phyloP scores from a whole-genome alignment of 345 rosid species.

The Aurinia saxatilis region DNA sequence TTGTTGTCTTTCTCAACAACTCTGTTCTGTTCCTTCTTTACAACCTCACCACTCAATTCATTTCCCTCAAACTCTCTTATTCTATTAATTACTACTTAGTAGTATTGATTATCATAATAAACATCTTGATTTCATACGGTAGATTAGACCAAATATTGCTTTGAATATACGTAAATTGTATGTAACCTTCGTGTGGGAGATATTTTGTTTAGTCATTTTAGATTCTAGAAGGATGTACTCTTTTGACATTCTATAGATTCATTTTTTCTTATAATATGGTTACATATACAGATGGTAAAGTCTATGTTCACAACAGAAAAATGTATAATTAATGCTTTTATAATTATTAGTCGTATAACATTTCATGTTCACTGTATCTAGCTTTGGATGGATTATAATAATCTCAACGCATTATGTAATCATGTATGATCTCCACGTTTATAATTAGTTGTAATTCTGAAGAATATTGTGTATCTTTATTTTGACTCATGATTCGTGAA shows the following conservation, averaged over 20 bases:
- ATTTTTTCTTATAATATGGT: not conserved
- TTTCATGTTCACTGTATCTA: not conserved
- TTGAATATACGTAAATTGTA: not conserved
- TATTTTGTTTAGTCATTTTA: not conserved
- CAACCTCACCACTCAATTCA: conserved; percentile 24
- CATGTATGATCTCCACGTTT: conserved; percentile 12
- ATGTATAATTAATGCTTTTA: not conserved
- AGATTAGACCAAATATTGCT: conserved; percentile 2
- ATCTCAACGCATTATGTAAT: too few species aligned
- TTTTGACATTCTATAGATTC: conserved; percentile 5
- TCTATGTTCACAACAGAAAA: not conserved
- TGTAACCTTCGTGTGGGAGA: not conserved
- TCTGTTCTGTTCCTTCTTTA: conserved; percentile 16
- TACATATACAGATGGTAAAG: not conserved
- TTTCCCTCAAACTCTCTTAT: not conserved
- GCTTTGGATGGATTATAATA: not conserved
- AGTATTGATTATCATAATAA: not conserved
- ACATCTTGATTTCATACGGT: not conserved
- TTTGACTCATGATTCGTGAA: conserved; percentile 13
- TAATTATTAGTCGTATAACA: not conserved
- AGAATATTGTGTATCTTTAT: conserved; percentile 1
- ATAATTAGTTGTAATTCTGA: not conserved
- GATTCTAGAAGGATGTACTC: conserved; percentile 14
- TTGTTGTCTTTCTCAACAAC: conserved; percentile 23
- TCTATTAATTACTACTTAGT: too few species aligned